These are phyloP conservation scores for Xylaria intraflava DNA, from an alignment of 495 filamentous ascomycete species.

Conservation along the genomic window DNA sequence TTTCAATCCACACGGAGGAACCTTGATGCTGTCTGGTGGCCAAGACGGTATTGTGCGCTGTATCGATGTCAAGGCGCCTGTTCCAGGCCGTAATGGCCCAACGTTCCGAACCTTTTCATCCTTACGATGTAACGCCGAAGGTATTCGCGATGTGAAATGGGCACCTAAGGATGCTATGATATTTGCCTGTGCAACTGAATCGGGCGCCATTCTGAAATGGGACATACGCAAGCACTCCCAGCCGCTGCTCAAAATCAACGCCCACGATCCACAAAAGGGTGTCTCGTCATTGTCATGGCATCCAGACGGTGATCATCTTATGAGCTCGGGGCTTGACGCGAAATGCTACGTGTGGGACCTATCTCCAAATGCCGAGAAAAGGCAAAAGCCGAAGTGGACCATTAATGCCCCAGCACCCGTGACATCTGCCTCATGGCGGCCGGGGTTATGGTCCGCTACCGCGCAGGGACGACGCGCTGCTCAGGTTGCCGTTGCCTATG, in stretches of 20 bases:
- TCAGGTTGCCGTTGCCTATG: conserved; percentile 48
- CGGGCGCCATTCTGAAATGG: conserved; percentile 61
- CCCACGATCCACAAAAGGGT: conserved; percentile 62
- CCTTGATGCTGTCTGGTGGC: conserved; percentile 77
- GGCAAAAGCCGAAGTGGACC: conserved; percentile 67
- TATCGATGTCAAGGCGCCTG: conserved; percentile 43
- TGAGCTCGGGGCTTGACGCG: conserved; percentile 75
- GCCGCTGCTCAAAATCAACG: conserved; percentile 64
- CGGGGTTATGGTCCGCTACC: conserved; percentile 65
- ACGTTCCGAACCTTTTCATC: conserved; percentile 38
- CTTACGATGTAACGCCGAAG: conserved; percentile 57
- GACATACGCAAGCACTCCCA: conserved; percentile 41
- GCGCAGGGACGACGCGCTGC: conserved; percentile 55
- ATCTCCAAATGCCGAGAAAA: conserved; percentile 64
- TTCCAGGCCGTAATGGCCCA: conserved; percentile 31
- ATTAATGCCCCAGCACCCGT: conserved; percentile 57
- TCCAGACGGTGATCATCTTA: conserved; percentile 83
- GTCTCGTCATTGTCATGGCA: conserved; percentile 91
- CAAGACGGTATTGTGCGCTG: conserved; percentile 83
- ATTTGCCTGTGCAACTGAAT: conserved; percentile 88
- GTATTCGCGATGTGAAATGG: conserved; percentile 83
- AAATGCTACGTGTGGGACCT: conserved; percentile 92
- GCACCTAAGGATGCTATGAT: conserved; percentile 74
- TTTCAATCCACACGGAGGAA: conserved; percentile 76
- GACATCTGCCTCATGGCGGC: conserved; percentile 77